Conservation (phyloP, 1,284 basidiomycete species). For the Papiliotrema fonsecae region DNA sequence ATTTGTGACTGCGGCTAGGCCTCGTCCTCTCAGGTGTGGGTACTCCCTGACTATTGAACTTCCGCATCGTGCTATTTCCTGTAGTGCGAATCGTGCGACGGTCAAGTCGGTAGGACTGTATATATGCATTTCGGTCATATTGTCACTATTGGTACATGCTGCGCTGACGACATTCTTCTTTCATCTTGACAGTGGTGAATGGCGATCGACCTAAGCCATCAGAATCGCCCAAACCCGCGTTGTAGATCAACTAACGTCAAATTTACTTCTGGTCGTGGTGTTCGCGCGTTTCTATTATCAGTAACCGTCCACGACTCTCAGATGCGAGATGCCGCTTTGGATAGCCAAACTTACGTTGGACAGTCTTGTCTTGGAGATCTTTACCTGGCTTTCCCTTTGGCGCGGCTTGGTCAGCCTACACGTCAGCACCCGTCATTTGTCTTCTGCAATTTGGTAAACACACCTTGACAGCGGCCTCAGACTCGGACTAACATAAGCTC, state of each 20-base stretch:
- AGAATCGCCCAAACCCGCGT: background rate
- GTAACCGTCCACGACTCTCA: background rate
- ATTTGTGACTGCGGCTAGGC: too few species aligned
- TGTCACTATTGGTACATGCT: background rate
- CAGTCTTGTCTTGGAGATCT: conserved; percentile 36
- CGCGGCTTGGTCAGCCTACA: conserved; percentile 31
- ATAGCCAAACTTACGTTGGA: conserved; percentile 25
- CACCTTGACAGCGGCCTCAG: conserved; percentile 41
- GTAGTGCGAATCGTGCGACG: too few species aligned
- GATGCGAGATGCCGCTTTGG: background rate
- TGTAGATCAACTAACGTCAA: conserved; percentile 12
- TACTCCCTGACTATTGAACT: too few species aligned
- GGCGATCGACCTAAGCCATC: conserved; percentile 10
- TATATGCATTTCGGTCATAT: background rate
- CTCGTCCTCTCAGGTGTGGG: too few species aligned
- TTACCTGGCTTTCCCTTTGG: conserved; percentile 28
- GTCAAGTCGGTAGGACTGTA: background rate
- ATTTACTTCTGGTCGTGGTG: conserved; percentile 31
- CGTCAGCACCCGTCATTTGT: background rate
- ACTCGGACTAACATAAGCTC: conserved; percentile 28
- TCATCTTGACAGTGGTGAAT: background rate
- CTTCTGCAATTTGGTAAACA: background rate
- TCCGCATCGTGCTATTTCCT: too few species aligned
- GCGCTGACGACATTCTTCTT: background rate
- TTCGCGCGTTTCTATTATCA: conserved; percentile 24